Percentiles rank a stretch among this genome's conserved stretches.
Evolutionary conservation across 257 asterid species (phyloP).

Genomic region (Fraxinus anomala): DNA sequence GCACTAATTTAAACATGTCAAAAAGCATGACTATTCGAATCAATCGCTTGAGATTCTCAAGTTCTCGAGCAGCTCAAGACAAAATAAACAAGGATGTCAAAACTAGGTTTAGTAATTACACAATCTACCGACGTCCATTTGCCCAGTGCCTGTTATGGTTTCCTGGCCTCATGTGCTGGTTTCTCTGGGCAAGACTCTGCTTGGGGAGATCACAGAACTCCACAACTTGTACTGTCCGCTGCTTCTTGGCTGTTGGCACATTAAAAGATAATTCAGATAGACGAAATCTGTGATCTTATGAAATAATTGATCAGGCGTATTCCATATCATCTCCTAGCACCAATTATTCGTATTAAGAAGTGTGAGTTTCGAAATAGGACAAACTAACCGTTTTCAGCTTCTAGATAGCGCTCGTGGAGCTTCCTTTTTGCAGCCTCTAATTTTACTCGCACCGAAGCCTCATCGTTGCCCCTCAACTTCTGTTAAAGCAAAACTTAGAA

Average conservation of each 20-base stretch:
- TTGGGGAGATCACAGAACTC: slow-evolving; percentile 85
- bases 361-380: background rate
- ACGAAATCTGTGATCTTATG: background rate
- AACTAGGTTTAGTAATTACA: slow-evolving; percentile 19
- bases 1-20: slow-evolving; percentile 8
- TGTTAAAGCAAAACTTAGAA: slow-evolving; percentile 16
- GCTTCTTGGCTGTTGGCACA: slow-evolving; percentile 66
- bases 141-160: slow-evolving; percentile 59
- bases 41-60: slow-evolving; percentile 4
- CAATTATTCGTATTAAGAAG: background rate
- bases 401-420: slow-evolving; percentile 90
- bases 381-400: slow-evolving; percentile 81
- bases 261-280: background rate
- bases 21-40: slow-evolving; percentile 14
- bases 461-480: slow-evolving; percentile 48
- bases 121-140: slow-evolving; percentile 56
- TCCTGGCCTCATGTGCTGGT: slow-evolving; percentile 57
- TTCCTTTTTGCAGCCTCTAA: slow-evolving; percentile 88
- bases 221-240: slow-evolving; percentile 79
- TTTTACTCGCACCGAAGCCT: slow-evolving; percentile 46
- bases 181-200: slow-evolving; percentile 53
- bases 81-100: slow-evolving; percentile 18
- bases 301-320: background rate
- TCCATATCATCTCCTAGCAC: background rate
- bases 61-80: slow-evolving; percentile 26